A percentile compares a stretch with the other conserved stretches of the same genome.
These are phyloP conservation scores for Solanum pinnatisectum DNA, from an alignment of 257 asterid species.

Conservation along the genomic window DNA sequence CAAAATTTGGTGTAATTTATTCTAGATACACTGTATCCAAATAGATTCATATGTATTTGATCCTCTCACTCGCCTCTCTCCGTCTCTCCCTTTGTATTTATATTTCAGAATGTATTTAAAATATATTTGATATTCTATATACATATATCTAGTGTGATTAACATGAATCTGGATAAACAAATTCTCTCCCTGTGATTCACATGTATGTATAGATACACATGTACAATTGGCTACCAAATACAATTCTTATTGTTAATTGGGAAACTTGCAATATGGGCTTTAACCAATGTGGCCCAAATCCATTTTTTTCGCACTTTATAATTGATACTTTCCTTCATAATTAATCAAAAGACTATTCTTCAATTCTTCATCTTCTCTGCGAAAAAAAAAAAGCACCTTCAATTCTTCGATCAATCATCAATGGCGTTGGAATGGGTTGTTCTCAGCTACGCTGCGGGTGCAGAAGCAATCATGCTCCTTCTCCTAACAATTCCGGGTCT, in stretches of 20 bases:
- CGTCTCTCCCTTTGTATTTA: no score
- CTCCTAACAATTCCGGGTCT: constrained; percentile 88
- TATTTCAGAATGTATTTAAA: no score
- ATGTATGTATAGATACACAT: background rate
- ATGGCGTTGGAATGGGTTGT: constrained; percentile 98
- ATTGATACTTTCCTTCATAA: background rate
- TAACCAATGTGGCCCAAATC: background rate
- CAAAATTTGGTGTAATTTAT: no score
- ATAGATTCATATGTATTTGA: no score
- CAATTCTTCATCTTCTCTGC: background rate
- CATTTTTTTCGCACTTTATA: background rate
- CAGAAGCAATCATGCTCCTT: constrained; percentile 90
- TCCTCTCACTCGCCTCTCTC: no score
- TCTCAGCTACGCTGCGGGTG: constrained; percentile 87
- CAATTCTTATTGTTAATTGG: no score
- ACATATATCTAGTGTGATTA: no score
- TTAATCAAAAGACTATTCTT: background rate
- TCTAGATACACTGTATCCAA: no score
- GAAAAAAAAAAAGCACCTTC: background rate
- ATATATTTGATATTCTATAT: no score
- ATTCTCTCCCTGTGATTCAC: no score
- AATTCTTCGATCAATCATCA: background rate
- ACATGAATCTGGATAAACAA: no score
- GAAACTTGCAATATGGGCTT: background rate
- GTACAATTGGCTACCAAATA: background rate